Base-by-base conservation (phyloP, 2,329 filamentous ascomycete genomes). In the Colletotrichum gloeosporioides region DNA sequence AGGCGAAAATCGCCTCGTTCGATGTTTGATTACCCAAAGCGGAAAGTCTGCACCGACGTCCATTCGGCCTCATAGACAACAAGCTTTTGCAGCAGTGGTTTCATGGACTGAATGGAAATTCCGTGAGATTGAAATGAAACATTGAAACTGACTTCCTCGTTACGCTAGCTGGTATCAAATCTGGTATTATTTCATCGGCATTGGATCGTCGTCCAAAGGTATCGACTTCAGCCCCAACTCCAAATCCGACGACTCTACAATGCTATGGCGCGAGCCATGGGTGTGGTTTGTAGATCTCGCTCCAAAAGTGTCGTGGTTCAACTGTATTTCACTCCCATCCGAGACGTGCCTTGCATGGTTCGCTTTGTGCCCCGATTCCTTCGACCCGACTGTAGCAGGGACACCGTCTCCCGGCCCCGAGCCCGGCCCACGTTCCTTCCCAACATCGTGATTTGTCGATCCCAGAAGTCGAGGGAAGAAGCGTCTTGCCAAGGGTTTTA, bases 391-490 rank as follows among this genome's bases (percentile, higher is more conserved):
- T 8, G 73, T 67, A 13, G 68, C 68, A 2, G 68, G 68, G 22
- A 31, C 34, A 16, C 18, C 62, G 10, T 66, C 68, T n/a, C 18
- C 67, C 4, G 25, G n/a, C 2, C n/a, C 68, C 4, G 68, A 65
- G 4, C 27, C 34, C 3, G 61, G 18, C 3, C 34, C 71, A 3
- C 64, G 32, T 29, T 36, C 25, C 6, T 27, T 57, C 2, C 25
- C 64, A 36, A 12, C 15, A 8, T 64, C 64, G 8, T 29, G n/a
- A 6, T 25, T 53, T 3, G 32, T 27, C 3, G 32, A 44, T 6
- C 55, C 68, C 29, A 75, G 25, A 16, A 77, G 22, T 7, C 73
- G 66, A 16, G 84, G 84, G 77, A 85, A 80, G 49, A 84, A 79
- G 6, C 82, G 78, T 27, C 63, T 69, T 15, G 79, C 25, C 4